A percentile compares a stretch with the other conserved stretches of the same genome.
phyloP scores from a whole-genome alignment of 495 filamentous ascomycete genomes.

The Cairneyella variabilis region DNA sequence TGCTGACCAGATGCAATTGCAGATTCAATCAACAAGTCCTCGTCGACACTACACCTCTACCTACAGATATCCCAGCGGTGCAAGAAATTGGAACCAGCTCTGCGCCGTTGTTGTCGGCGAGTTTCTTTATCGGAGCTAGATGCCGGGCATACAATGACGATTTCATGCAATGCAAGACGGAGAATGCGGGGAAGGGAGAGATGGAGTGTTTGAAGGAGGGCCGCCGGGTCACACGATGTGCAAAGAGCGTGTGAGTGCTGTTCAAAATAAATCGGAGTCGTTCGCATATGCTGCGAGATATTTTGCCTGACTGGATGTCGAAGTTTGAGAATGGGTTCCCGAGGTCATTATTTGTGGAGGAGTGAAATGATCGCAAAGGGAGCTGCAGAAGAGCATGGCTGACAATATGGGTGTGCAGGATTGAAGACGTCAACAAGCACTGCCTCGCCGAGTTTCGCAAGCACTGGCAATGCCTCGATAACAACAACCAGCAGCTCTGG shows the following conservation, averaged over 20 bases:
- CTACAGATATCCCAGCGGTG: constrained; percentile 83
- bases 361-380: background rate
- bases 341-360: no score
- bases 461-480: constrained; percentile 94
- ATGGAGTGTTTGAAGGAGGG: constrained; percentile 94
- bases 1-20: constrained; percentile 20
- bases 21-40: constrained; percentile 93
- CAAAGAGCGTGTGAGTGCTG: constrained; percentile 85
- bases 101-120: constrained; percentile 83
- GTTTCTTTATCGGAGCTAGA: constrained; percentile 96
- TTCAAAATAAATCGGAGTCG: no score
- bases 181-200: constrained; percentile 81
- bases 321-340: no score
- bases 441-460: constrained; percentile 86
- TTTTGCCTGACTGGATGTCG: no score
- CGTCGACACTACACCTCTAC: constrained; percentile 94
- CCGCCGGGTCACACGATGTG: constrained; percentile 92
- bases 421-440: constrained; percentile 93
- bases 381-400: no score
- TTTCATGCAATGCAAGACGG: constrained; percentile 98
- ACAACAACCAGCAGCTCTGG: constrained; percentile 95
- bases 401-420: constrained; percentile 39
- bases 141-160: constrained; percentile 97
- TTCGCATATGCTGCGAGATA: no score
- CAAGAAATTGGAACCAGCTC: constrained; percentile 87